Base-by-base conservation (phyloP, 176 grass and related monocot genomes). In the Tillandsia leiboldiana region DNA sequence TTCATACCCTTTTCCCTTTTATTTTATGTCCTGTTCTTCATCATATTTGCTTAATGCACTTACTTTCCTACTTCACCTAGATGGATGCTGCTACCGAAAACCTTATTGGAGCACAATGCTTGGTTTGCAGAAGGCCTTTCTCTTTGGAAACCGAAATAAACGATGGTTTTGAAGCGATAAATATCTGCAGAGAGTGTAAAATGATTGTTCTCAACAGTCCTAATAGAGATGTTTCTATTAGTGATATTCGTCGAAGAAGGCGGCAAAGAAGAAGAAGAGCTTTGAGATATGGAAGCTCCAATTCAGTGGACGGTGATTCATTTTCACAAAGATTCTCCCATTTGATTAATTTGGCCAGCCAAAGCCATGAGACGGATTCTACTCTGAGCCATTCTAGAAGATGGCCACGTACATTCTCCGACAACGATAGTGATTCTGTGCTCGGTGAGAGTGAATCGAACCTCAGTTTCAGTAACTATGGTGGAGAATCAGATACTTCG, bases 371-470 rank as follows among this genome's bases (percentile, higher is more conserved):
- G 63, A 64, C 48, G 24, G 75, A 76, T 66, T 42, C 83, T 26
- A 79, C 92, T n/a, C 75, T 78, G 0, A 91, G 57, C 72, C 72
- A 53, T 14, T 91, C 80, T 22, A 73, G 70, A 64, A 86, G 88
- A 76, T 78, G 65, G 77, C 78, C 22, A 26, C 24, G 26, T 18
- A 49, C 51, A 23, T 53, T 66, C 69, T 96, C 87, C 48, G 84
- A 96, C 48, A 88, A 87, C 70, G 94, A 97, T 50, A 93, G 82
- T 53, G 84, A 97, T 81, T 92, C 86, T 3, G 11, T 85, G 50
- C 85, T 87, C 54, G 86, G 80, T n/a, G 89, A 97, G 71, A 79
- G 81, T 11, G 94, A 88, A 70, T 87, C 89, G 1, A 79, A 90
- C 66, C 14, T 92, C 63, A 93, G 89, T 77, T 86, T 90, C 78